A percentile compares a stretch with the other conserved stretches of the same genome.
phyloP scores from a whole-genome alignment of 2,329 filamentous ascomycete species.

The Xylariales sp. region DNA sequence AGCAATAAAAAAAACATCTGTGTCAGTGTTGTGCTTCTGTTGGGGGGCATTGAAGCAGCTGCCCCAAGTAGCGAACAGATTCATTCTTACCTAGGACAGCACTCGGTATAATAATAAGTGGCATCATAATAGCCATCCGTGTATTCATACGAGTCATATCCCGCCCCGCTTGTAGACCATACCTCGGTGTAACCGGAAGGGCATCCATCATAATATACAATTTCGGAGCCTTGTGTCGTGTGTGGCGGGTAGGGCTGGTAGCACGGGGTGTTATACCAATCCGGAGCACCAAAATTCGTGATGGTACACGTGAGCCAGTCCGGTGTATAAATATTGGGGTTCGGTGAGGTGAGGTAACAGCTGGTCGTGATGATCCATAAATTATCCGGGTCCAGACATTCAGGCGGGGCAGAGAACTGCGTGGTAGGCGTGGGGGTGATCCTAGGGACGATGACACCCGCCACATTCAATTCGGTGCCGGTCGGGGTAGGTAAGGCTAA shows the following conservation, averaged over 20 bases:
- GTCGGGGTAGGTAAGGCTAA: too few relatives aligned
- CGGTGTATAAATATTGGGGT: neutral
- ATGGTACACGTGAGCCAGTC: slow-evolving; percentile 11
- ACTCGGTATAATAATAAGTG: slow-evolving; percentile 6
- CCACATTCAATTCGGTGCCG: too few relatives aligned
- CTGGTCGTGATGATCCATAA: slow-evolving; percentile 13
- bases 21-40: too few relatives aligned
- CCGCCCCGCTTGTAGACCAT: neutral
- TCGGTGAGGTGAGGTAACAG: slow-evolving; percentile 8
- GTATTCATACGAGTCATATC: neutral
- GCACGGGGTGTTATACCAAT: slow-evolving; percentile 4
- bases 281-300: slow-evolving; percentile 7
- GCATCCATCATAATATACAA: slow-evolving; percentile 10
- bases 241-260: slow-evolving; percentile 3
- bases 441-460: too few relatives aligned
- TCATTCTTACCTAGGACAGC: slow-evolving; percentile 15
- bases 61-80: too few relatives aligned
- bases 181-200: slow-evolving; percentile 5
- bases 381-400: slow-evolving; percentile 11
- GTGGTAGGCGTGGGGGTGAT: slow-evolving; percentile 11
- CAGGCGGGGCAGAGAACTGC: slow-evolving; percentile 11
- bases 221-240: slow-evolving; percentile 5
- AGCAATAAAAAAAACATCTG: too few relatives aligned
- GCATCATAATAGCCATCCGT: slow-evolving; percentile 10
- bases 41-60: too few relatives aligned